Conservation (phyloP, 306 rosid genomes). For the Rubus parviflorus region DNA sequence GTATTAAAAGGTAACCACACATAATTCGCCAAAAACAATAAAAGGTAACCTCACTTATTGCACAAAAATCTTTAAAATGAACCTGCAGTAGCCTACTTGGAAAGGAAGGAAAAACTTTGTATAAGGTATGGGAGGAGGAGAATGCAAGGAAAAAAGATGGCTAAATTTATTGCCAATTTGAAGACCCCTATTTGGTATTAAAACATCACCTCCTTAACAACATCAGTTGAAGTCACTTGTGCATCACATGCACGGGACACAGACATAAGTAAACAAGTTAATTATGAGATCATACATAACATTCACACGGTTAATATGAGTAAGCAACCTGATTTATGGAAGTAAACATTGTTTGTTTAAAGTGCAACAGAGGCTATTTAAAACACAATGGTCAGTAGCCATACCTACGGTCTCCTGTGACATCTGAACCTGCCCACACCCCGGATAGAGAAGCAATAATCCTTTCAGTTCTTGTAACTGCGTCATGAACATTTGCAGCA, state of each 20-base stretch:
- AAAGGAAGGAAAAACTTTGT: neutral
- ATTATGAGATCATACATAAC: neutral
- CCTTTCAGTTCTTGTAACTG: slow-evolving; percentile 86
- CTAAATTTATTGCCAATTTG: neutral
- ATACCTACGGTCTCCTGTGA: slow-evolving; percentile 65
- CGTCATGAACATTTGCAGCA: slow-evolving; percentile 77
- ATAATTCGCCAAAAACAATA: neutral
- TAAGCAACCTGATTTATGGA: neutral
- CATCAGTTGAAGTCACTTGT: neutral
- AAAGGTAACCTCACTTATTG: neutral
- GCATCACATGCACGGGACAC: neutral
- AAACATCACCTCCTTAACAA: neutral
- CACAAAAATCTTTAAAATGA: neutral
- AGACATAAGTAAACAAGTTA: neutral
- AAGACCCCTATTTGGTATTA: neutral
- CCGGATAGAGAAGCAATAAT: slow-evolving; percentile 74
- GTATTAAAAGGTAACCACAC: neutral
- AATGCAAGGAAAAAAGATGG: neutral
- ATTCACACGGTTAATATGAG: neutral
- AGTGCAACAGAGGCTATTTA: neutral
- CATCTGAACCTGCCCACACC: slow-evolving; percentile 81
- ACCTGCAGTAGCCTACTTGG: neutral
- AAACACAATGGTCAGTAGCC: slow-evolving; percentile 8
- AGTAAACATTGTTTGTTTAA: neutral
- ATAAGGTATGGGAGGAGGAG: neutral